Base-by-base conservation (phyloP, 1,139 yeast genomes). In the Yamadazyma triangularis region DNA sequence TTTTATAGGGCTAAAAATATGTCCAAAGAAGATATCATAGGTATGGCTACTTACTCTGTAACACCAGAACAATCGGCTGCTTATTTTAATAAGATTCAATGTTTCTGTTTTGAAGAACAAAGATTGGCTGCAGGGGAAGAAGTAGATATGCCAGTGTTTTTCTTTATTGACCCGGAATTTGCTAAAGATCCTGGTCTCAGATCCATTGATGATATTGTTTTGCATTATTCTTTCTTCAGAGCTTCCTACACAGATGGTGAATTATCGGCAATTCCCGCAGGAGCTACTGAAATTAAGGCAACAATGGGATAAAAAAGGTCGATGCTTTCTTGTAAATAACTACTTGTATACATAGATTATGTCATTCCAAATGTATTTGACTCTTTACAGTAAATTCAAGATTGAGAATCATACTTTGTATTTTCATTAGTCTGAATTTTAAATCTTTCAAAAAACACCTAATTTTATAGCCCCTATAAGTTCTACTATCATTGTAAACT, bases 141-240 rank as follows among this genome's bases (percentile, higher is more conserved):
- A 55, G 95, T 93, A 11, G 99, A 93, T 52, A 91, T 93, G 98
- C 99, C 99, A 0, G 89, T 91, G 12, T 93, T 93, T 63, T 93
- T 93, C 73, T 93, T 93, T 58, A 85, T 93, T 34, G 99, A 93
- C 53, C 99, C 99, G 0, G 98, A 93, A 44, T 91, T 86, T 58
- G 95, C 95, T 27, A 81, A 82, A 40, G 99, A 93, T 53, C 97
- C 98, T 7, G 72, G 79, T 26, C 86, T 91, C 93, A 76, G 93
- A 55, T 83, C 86, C 49, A 80, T 89, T 28, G 93, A 88, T 48
- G 96, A 89, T 53, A 74, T 91, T 28, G 88, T 91, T 15, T 71
- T 91, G 48, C 95, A 91, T 58, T 91, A 91, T 53, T 85, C 97
- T 1, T 91, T 91, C 56, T 91, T 91, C 70, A 82, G 70, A 53